Evolutionary conservation across 495 filamentous ascomycete species (phyloP).

Genomic region (Thermochaetoides thermophila): DNA sequence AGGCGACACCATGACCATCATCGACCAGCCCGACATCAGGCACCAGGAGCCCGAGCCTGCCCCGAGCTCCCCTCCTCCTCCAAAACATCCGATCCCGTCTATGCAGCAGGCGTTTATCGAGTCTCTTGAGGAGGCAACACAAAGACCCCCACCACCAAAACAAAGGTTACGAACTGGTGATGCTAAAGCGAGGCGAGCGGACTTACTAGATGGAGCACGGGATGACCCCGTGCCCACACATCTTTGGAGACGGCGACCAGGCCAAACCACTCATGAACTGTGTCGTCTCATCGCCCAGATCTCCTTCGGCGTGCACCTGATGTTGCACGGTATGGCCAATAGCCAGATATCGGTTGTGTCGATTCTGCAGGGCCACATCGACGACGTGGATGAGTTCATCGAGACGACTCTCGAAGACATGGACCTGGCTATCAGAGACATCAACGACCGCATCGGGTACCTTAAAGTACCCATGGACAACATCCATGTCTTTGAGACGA

Average conservation of each 20-base stretch:
- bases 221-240: conserved; percentile 46
- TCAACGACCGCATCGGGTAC: conserved; percentile 57
- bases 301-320: conserved; percentile 79
- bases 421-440: conserved; percentile 59
- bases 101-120: conserved; percentile 93
- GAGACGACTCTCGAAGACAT: conserved; percentile 78
- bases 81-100: conserved; percentile 49
- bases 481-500: conserved; percentile 67
- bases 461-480: conserved; percentile 76
- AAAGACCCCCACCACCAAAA: conserved; percentile 25
- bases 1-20: conserved; percentile 4
- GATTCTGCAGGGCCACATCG: conserved; percentile 83
- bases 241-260: conserved; percentile 56
- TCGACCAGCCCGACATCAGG: conserved; percentile 5
- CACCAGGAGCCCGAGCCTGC: conserved; percentile 5
- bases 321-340: conserved; percentile 74
- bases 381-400: conserved; percentile 84
- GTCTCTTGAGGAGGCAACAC: conserved; percentile 62
- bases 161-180: conserved; percentile 42
- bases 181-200: conserved; percentile 50
- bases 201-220: conserved; percentile 51
- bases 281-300: conserved; percentile 87
- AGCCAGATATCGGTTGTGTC: conserved; percentile 73
- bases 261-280: conserved; percentile 61
- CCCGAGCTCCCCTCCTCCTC: too few species aligned